Base-by-base conservation (phyloP, 768 basidiomycete species). In the Gloeopeniophorella convolvens region DNA sequence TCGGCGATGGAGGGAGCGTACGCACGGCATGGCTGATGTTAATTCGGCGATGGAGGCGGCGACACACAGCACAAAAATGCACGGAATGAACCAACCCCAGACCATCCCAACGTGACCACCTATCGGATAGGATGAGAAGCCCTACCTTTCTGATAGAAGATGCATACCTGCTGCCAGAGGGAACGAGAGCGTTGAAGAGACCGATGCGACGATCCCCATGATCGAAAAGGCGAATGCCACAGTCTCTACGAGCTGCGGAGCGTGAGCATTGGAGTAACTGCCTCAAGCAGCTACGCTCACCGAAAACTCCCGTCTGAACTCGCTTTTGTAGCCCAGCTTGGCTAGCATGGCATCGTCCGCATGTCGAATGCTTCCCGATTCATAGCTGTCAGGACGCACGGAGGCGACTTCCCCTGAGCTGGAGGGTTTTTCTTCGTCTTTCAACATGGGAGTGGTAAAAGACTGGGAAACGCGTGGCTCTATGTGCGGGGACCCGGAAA, bases 41-140 rank as follows among this genome's bases (percentile, higher is more conserved):
- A 87, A 57, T 60, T 87, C 85, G 3, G 84, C 84, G 72, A 87
- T 79, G n/a, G 77, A 82, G 13, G 80, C 71, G 3, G 85, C 83
- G 13, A 86, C 72, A 5, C 74, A 71, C 68, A 80, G 71, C 23
- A 86, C 85, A 53, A 86, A 86, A 39, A 80, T 66, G 56, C 72
- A 74, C 5, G 84, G 85, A 56, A 85, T 82, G 23, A 85, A 66
- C 85, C 84, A 87, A 31, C 84, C 85, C 68, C 80, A 86, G 16
- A 85, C 76, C 74, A 87, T 79, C 13, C 85, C 85, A 20, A 84
- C 82, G 65, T 87, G 84, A 3, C 85, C 85, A 46, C 85, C 85
- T 80, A 43, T 10, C 6, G 1, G 26, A 37, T 23, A 46, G 43
- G 13, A 27, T 16, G 33, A 42, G 40, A 23, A 30, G 45, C 3